A percentile compares a stretch with the other conserved stretches of the same genome.
Conservation (phyloP, 495 filamentous ascomycete species). For the Platismatia glauca region DNA sequence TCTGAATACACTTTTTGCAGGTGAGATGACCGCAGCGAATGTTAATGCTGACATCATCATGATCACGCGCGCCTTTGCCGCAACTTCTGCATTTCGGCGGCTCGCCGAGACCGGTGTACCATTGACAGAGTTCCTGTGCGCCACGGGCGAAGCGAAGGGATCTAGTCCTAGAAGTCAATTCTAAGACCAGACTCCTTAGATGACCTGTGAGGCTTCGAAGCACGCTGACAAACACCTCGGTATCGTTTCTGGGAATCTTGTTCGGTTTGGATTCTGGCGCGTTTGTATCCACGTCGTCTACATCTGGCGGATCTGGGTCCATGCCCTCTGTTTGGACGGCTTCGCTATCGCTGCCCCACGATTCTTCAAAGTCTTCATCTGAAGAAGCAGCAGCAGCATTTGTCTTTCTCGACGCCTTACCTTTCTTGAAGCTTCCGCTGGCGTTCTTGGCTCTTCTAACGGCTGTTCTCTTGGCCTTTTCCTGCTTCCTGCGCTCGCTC, state of each 20-base stretch:
- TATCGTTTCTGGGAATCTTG: neutral
- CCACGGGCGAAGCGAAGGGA: neutral
- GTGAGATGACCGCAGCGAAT: constrained; percentile 45
- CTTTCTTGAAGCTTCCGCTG: neutral
- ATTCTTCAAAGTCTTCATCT: neutral
- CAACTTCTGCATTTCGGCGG: neutral
- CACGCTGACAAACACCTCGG: neutral
- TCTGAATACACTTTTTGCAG: constrained; percentile 33
- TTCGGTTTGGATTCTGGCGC: neutral
- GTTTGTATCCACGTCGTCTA: neutral
- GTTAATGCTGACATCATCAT: constrained; percentile 30
- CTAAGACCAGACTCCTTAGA: neutral
- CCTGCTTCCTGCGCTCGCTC: neutral
- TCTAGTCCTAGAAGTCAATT: neutral
- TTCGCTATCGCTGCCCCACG: neutral
- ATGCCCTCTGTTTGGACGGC: too few species aligned
- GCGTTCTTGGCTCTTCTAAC: neutral
- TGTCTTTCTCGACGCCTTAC: neutral
- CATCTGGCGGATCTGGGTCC: too few species aligned
- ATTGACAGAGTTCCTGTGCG: neutral
- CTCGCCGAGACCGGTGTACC: neutral
- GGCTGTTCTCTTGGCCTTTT: neutral
- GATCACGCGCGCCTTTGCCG: neutral
- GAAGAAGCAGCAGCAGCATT: neutral
- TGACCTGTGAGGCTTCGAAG: neutral